Evolutionary conservation across 495 filamentous ascomycete genomes (phyloP), one percentile per base, ranked within the genome.

Genomic region (Astrocystis sublimbata): DNA sequence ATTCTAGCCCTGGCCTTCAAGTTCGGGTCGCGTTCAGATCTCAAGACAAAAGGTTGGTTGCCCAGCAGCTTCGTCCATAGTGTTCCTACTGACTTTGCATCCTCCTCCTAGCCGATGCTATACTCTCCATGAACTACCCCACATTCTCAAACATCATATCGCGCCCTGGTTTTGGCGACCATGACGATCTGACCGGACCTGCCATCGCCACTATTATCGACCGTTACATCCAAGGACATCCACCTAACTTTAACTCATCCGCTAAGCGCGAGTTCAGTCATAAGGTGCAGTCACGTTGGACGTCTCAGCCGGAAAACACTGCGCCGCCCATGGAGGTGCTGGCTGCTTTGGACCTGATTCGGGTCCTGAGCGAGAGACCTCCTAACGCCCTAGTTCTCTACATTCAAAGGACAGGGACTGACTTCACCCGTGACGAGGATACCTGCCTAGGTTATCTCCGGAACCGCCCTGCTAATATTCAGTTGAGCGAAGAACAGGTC

Each of bases 1-100:
- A 81, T 93, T n/a, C 81, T 99, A 43, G 92, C 92, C 26, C 78
- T 96, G 47, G 92, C 93, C 4, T 96, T 96, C 70, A 94, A 93
- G 73, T 85, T 86, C 35, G 88, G 86, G 7, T 82, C 83, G 58
- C 91, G 89, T 67, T 75, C 84, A 49, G 93, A 97, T 74, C 78
- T 98, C 52, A 89, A 91, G 66, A 88, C 85, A 15, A 97, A 97
- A 85, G 93, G 94, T 97, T 76, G 50, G 57, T 45, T 38, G 26
- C 17, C 61, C 51, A 15, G 30, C 55, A 40, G 64, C 15, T 65
- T 35, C 19, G 52, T 28, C 23, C 45, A 45, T 55, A 35, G 35
- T 49, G 13, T 45, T 69, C 30, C 53, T 57, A 58, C 69, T 75
- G 62, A 58, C 51, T 24, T 23, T 17, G 52, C 57, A 23, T 65